These are phyloP conservation scores for Xylaria polymorpha DNA, from an alignment of 2,329 filamentous ascomycete genomes.

Conservation along the genomic window DNA sequence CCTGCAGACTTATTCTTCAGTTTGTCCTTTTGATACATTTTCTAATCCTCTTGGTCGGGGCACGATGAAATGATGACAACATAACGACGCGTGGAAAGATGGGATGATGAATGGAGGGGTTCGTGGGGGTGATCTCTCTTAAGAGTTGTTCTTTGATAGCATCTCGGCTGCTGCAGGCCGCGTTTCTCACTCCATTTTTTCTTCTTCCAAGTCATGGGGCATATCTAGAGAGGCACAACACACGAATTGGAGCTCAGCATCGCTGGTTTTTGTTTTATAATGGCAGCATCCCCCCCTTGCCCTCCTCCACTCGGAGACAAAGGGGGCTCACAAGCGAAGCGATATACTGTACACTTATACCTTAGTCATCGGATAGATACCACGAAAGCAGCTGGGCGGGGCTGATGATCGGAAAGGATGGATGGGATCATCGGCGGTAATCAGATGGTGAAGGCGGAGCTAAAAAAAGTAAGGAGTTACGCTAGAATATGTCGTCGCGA, in stretches of 20 bases:
- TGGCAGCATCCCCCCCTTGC: slow-evolving; percentile 23
- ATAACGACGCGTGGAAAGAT: slow-evolving; percentile 19
- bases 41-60: slow-evolving; percentile 26
- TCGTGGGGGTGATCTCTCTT: slow-evolving; percentile 7
- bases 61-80: slow-evolving; percentile 29
- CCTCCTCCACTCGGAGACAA: background rate
- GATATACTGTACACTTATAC: slow-evolving; percentile 36
- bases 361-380: slow-evolving; percentile 40
- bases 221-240: slow-evolving; percentile 30
- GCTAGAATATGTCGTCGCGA: slow-evolving; percentile 15
- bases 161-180: slow-evolving; percentile 13
- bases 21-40: slow-evolving; percentile 25
- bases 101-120: slow-evolving; percentile 6
- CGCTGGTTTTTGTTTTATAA: slow-evolving; percentile 25
- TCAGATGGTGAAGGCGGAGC: slow-evolving; percentile 25
- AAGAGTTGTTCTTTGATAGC: slow-evolving; percentile 15
- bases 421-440: slow-evolving; percentile 32
- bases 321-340: slow-evolving; percentile 24
- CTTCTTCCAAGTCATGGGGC: slow-evolving; percentile 10
- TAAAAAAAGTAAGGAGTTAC: slow-evolving; percentile 7
- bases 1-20: slow-evolving; percentile 1
- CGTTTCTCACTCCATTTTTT: slow-evolving; percentile 1
- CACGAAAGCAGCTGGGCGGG: slow-evolving; percentile 23
- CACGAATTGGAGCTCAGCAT: slow-evolving; percentile 28
- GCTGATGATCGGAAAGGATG: slow-evolving; percentile 31